phyloP scores from a whole-genome alignment of 441 rosid species.

The Adansonia grandidieri region DNA sequence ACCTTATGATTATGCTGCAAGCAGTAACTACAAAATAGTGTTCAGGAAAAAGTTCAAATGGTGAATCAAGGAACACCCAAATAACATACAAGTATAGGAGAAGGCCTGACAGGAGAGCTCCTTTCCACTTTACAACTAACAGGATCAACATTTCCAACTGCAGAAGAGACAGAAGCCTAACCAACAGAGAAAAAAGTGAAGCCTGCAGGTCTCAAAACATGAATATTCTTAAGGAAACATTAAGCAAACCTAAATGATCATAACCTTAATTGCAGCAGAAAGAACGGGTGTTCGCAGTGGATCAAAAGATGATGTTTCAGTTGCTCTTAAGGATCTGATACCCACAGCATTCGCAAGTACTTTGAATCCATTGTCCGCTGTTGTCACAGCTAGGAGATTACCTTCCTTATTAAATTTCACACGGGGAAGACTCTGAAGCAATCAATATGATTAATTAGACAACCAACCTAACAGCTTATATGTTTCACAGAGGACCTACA shows the following conservation, averaged over 20 bases:
- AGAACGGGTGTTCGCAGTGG: slow-evolving; percentile 62
- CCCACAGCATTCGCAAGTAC: slow-evolving; percentile 77
- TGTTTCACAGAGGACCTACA: slow-evolving; percentile 21
- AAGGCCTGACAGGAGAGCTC: slow-evolving; percentile 78
- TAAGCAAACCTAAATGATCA: slow-evolving; percentile 24
- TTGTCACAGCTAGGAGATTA: slow-evolving; percentile 79
- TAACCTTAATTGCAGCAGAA: slow-evolving; percentile 59
- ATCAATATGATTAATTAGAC: slow-evolving; percentile 32
- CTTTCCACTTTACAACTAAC: slow-evolving; percentile 81
- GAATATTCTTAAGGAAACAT: slow-evolving; percentile 26
- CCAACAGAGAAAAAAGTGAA: slow-evolving; percentile 26
- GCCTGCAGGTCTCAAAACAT: slow-evolving; percentile 6
- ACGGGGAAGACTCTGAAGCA: slow-evolving; percentile 70
- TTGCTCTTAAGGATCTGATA: slow-evolving; percentile 56
- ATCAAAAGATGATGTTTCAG: slow-evolving; percentile 62
- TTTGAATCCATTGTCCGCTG: slow-evolving; percentile 86
- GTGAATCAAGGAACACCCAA: slow-evolving; percentile 20
- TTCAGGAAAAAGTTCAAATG: slow-evolving; percentile 3
- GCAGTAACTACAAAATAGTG: slow-evolving; percentile 4
- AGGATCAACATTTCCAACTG: slow-evolving; percentile 51
- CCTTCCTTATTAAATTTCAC: slow-evolving; percentile 87
- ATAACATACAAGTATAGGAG: slow-evolving; percentile 67
- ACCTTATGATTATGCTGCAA: slow-evolving; percentile 26
- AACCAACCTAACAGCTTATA: slow-evolving; percentile 24
- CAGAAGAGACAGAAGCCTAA: slow-evolving; percentile 69